These are phyloP conservation scores for Alternaria brassicicola DNA, from an alignment of 2,329 filamentous ascomycete genomes.

Conservation along the genomic window DNA sequence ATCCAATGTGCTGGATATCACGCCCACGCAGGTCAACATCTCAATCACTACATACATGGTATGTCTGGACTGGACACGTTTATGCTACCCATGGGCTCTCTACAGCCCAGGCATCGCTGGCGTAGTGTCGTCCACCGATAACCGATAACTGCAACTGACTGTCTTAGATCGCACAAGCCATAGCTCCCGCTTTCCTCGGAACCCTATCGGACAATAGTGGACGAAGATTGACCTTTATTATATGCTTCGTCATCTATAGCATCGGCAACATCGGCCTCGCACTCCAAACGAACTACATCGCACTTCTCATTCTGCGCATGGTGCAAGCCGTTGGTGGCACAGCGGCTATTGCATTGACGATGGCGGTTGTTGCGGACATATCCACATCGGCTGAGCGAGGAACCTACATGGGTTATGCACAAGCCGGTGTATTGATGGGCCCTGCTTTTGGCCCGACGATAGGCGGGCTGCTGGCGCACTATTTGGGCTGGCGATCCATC, in stretches of 20 bases:
- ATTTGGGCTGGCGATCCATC: constrained; percentile 49
- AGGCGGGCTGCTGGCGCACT: constrained; percentile 38
- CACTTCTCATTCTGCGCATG: constrained; percentile 44
- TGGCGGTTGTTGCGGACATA: constrained; percentile 75
- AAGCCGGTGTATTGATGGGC: constrained; percentile 54
- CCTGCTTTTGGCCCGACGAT: constrained; percentile 46
- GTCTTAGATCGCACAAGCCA: constrained; percentile 53
- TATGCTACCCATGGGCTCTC: background rate
- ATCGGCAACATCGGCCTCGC: constrained; percentile 47
- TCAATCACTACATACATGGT: constrained; percentile 59
- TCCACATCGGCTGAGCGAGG: constrained; percentile 73
- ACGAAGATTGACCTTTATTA: constrained; percentile 58
- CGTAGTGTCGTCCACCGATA: background rate
- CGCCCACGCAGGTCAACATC: constrained; percentile 55
- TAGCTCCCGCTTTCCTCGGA: constrained; percentile 60
- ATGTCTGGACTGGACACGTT: background rate
- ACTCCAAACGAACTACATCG: constrained; percentile 45
- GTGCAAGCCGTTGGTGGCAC: constrained; percentile 51
- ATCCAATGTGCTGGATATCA: constrained; percentile 50
- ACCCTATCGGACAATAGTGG: constrained; percentile 60
- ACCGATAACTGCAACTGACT: constrained; percentile 12
- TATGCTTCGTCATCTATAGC: constrained; percentile 50
- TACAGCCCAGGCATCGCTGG: background rate
- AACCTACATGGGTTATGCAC: constrained; percentile 72
- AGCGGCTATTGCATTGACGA: constrained; percentile 62